These are phyloP conservation scores for Rhizopus sp. DNA, from an alignment of 371 early-diverging fungal genomes.

Conservation along the genomic window DNA sequence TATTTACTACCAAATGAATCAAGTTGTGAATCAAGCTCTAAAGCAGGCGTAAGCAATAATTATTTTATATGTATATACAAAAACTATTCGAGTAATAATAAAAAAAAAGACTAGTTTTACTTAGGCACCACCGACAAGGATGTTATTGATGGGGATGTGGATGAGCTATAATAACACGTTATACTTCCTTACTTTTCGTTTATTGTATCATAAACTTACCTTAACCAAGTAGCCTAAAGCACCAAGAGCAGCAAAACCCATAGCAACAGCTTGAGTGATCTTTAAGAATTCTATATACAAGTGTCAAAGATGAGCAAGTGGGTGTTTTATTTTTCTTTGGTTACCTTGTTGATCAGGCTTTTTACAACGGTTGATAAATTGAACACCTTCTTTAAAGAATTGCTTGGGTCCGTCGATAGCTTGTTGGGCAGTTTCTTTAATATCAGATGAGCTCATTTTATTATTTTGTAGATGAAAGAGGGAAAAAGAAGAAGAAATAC, in stretches of 20 bases:
- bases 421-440: slow-evolving; percentile 55
- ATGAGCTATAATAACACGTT: slow-evolving; percentile 61
- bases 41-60: not conserved
- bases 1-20: no score
- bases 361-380: slow-evolving; percentile 92
- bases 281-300: slow-evolving; percentile 81
- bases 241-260: slow-evolving; percentile 98
- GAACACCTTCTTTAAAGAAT: slow-evolving; percentile 88
- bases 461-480: not conserved
- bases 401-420: slow-evolving; percentile 86
- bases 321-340: slow-evolving; percentile 2
- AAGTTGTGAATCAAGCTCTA: no score
- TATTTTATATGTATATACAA: slow-evolving; percentile 17
- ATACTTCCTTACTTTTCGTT: not conserved
- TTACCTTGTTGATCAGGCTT: slow-evolving; percentile 95
- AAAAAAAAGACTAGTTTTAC: slow-evolving; percentile 3
- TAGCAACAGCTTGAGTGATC: slow-evolving; percentile 91
- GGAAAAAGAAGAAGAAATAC: no score
- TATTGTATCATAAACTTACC: slow-evolving; percentile 30
- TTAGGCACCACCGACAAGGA: slow-evolving; percentile 85
- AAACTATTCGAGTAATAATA: no score
- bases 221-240: slow-evolving; percentile 98
- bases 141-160: slow-evolving; percentile 99
- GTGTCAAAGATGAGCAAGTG: not conserved
- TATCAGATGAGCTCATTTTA: slow-evolving; percentile 43